Base-by-base conservation (phyloP, 2,329 filamentous ascomycete species). In the Phaeosphaeriaceae sp. region DNA sequence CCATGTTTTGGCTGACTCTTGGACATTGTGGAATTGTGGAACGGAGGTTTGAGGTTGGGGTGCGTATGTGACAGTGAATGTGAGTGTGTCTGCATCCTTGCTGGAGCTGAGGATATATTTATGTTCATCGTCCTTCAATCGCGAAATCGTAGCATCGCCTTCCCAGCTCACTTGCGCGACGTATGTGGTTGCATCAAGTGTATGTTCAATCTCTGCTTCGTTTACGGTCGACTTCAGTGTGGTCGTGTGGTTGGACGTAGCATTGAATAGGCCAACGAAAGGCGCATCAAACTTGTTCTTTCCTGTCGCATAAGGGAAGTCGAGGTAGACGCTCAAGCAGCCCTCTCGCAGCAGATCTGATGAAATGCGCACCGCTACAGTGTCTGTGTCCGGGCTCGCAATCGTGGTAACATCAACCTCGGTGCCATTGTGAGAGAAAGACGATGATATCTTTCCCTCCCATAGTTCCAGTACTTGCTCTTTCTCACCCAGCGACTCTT, bases 281-380 rank as follows among this genome's bases (percentile, higher is more conserved):
- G 84, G 84, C 1, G 82, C 83, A 40, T 86, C 83, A 56, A 86
- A 86, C 62, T 86, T 85, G 63, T 83, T 82, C 24, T 71, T 69
- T 11, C 77, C 77, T 17, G 78, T 81, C 21, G 83, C 77, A 54
- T 83, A 81, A 2, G 85, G 84, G 55, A 84, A 86, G 54, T 86
- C 83, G 55, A 86, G 80, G 62, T 84, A 85, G 6, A 86, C 66
- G 0, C 81, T 80, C 8, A 86, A 66, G 4, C 67, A 62, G 0
- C 76, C 79, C 1, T 62, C 60, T 4, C 64, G 67, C 8, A 86
- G 61, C 2, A 84, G 69, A 0, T 74, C 65, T 0, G 82, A 85
- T 13, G 76, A 69, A 11, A 85, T 69, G 8, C 75, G 67, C 23
- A 85, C 73, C 1, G 79, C 81, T 17, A 85, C 63, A 17, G 81